Percentiles rank a stretch among this genome's conserved stretches.
These are phyloP conservation scores for Pythium periplocum DNA, from an alignment of 352 stramenopile species.

Conservation along the genomic window DNA sequence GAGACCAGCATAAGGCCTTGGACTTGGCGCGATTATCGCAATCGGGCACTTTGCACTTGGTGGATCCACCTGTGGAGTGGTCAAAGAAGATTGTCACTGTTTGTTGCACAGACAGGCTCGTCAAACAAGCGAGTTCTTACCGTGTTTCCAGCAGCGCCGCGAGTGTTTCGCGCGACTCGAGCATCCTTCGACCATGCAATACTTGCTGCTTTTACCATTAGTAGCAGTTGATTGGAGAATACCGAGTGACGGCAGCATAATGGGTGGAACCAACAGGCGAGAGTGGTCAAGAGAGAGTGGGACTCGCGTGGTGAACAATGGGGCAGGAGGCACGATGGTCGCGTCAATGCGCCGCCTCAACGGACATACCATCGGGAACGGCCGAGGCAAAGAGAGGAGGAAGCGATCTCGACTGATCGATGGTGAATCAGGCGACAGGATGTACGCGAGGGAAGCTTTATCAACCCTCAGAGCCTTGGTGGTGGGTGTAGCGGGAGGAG, in stretches of 20 bases:
- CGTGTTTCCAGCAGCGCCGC: slow-evolving; percentile 19
- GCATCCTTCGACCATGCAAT: slow-evolving; percentile 17
- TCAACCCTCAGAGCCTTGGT: background rate
- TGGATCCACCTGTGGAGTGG: slow-evolving; percentile 11
- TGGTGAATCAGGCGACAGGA: slow-evolving; percentile 1
- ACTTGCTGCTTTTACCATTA: slow-evolving; percentile 9
- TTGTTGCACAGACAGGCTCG: too few species aligned
- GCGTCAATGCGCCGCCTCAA: too few species aligned
- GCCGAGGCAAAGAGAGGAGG: too few species aligned
- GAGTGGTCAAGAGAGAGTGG: too few species aligned
- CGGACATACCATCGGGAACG: too few species aligned
- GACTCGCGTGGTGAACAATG: too few species aligned
- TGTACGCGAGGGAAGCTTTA: slow-evolving; percentile 9
- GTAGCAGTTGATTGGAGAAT: too few species aligned
- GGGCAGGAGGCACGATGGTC: too few species aligned
- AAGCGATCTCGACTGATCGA: too few species aligned
- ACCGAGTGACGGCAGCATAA: too few species aligned
- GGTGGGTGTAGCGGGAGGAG: background rate
- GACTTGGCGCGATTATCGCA: slow-evolving; percentile 22
- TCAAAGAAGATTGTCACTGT: background rate
- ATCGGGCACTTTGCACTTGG: slow-evolving; percentile 13
- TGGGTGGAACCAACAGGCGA: too few species aligned
- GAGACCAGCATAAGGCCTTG: slow-evolving; percentile 20
- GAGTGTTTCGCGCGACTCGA: slow-evolving; percentile 17
- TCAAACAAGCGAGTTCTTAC: background rate